Percentiles rank a stretch among this genome's conserved stretches.
phyloP scores from a whole-genome alignment of 305 asterid species.

The Fraxinus dipetala region DNA sequence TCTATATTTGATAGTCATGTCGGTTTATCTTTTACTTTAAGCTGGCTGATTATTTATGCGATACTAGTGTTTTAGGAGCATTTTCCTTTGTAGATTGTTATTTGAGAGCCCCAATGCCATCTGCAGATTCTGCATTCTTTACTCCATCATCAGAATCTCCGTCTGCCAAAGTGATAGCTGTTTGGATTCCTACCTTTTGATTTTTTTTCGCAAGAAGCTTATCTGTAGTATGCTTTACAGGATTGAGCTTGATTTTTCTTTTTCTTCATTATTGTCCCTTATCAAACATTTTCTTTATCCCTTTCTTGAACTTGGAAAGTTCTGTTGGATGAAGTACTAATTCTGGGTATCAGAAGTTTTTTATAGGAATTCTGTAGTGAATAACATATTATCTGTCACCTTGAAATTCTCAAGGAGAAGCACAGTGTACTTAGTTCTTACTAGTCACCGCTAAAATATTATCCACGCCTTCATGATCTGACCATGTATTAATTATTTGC shows the following conservation, averaged over 20 bases:
- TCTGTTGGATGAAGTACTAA: neutral
- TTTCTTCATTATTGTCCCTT: neutral
- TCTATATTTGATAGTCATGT: neutral
- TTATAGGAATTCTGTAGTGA: neutral
- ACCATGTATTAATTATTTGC: neutral
- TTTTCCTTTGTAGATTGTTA: neutral
- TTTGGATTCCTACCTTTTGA: neutral
- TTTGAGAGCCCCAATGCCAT: neutral
- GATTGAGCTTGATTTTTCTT: neutral
- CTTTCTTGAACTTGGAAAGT: neutral
- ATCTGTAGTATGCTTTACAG: neutral
- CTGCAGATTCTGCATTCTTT: neutral
- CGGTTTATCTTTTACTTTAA: slow-evolving; percentile 2
- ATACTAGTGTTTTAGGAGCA: slow-evolving; percentile 1
- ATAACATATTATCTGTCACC: neutral
- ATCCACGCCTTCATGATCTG: neutral
- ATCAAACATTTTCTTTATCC: neutral
- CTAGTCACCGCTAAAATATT: neutral
- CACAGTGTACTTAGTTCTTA: neutral
- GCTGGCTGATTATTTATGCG: neutral
- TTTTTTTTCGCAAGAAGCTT: neutral
- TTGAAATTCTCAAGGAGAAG: neutral
- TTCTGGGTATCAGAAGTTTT: neutral
- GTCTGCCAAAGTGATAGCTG: slow-evolving; percentile 15
- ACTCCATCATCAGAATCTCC: neutral